These are phyloP conservation scores for Thyridium curvatum DNA, from an alignment of 2,329 filamentous ascomycete genomes.

Conservation along the genomic window DNA sequence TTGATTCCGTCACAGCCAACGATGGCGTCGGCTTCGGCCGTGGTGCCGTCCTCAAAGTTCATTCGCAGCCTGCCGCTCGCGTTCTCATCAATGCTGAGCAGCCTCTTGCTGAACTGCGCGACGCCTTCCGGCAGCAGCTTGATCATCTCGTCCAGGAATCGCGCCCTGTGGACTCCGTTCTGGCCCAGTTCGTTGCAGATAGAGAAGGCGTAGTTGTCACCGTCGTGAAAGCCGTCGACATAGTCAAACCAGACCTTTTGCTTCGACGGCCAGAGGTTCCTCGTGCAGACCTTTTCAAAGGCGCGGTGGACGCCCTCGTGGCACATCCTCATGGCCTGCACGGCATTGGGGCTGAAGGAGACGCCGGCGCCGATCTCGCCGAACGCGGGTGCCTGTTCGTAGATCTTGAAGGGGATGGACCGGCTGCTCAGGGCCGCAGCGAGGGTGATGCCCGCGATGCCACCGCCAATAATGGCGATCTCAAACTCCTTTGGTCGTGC, in stretches of 20 bases:
- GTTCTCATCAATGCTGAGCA: slow-evolving; percentile 16
- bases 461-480: no score
- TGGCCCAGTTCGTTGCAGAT: slow-evolving; percentile 10
- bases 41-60: slow-evolving; percentile 14
- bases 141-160: slow-evolving; percentile 15
- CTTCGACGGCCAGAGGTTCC: slow-evolving; percentile 10
- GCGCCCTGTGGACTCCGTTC: slow-evolving; percentile 11
- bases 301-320: slow-evolving; percentile 18
- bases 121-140: slow-evolving; percentile 10
- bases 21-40: slow-evolving; percentile 20
- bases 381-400: no score
- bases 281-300: slow-evolving; percentile 17
- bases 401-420: no score
- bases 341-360: no score
- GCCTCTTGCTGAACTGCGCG: slow-evolving; percentile 15
- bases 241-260: slow-evolving; percentile 13
- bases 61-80: slow-evolving; percentile 7
- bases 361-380: no score
- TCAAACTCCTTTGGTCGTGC: no score
- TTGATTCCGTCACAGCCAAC: slow-evolving; percentile 58
- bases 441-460: no score
- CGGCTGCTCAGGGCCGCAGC: no score
- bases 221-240: no score
- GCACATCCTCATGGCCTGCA: slow-evolving; percentile 5
- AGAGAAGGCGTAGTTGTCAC: slow-evolving; percentile 6